phyloP scores from a whole-genome alignment of 2,329 filamentous ascomycete genomes.

The Phaeosphaeriaceae sp. region DNA sequence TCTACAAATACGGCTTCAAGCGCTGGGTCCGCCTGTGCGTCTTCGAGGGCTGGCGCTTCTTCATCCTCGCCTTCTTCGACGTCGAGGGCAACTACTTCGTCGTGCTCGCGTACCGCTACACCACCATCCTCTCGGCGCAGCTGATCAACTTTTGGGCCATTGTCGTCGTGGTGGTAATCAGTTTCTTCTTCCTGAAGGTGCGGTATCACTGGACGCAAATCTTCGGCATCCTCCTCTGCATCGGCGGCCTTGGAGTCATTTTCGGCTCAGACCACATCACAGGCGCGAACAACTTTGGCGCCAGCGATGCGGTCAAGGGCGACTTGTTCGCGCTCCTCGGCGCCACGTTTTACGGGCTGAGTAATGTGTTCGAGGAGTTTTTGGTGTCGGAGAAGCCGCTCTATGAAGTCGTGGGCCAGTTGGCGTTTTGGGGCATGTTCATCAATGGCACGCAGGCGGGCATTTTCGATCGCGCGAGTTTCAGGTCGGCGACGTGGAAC shows the following conservation, averaged over 20 bases:
- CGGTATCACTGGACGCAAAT: slow-evolving; percentile 90
- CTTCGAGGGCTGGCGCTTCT: slow-evolving; percentile 85
- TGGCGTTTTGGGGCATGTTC: slow-evolving; percentile 84
- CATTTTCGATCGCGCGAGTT: slow-evolving; percentile 85
- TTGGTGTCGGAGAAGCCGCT: slow-evolving; percentile 84
- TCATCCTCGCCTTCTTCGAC: slow-evolving; percentile 90
- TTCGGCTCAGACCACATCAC: slow-evolving; percentile 88
- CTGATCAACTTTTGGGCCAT: slow-evolving; percentile 99
- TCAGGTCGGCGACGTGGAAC: slow-evolving; percentile 59
- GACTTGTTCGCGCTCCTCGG: slow-evolving; percentile 91
- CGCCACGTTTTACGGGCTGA: slow-evolving; percentile 88
- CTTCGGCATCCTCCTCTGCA: slow-evolving; percentile 85
- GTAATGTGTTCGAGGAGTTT: slow-evolving; percentile 94
- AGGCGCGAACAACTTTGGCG: slow-evolving; percentile 71
- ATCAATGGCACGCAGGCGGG: slow-evolving; percentile 91
- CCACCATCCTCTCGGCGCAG: slow-evolving; percentile 90
- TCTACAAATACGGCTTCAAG: slow-evolving; percentile 79
- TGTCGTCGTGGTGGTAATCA: slow-evolving; percentile 85
- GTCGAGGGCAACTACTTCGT: slow-evolving; percentile 98
- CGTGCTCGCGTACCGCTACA: slow-evolving; percentile 86
- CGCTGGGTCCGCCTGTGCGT: slow-evolving; percentile 70
- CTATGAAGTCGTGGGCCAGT: slow-evolving; percentile 91
- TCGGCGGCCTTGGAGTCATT: slow-evolving; percentile 87
- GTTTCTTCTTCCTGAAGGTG: slow-evolving; percentile 81
- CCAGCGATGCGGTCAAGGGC: slow-evolving; percentile 80